A percentile compares a stretch with the other conserved stretches of the same genome.
These are phyloP conservation scores for Podaxis sp. DNA, from an alignment of 768 basidiomycete species.

Conservation along the genomic window DNA sequence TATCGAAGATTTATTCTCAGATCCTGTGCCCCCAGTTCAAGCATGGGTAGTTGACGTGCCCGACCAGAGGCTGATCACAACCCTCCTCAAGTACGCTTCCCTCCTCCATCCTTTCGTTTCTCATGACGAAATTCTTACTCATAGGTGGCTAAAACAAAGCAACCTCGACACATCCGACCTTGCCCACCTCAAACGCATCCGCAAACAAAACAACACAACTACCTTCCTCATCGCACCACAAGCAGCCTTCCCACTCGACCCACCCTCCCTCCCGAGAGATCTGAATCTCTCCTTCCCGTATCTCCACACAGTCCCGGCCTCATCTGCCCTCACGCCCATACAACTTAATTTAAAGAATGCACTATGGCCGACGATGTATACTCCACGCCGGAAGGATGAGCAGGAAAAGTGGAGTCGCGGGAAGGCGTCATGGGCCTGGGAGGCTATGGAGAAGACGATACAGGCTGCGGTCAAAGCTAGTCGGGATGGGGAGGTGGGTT, in stretches of 20 bases:
- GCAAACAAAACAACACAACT: conserved; percentile 45
- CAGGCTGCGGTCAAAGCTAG: conserved; percentile 46
- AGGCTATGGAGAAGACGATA: conserved; percentile 57
- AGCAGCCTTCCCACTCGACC: conserved; percentile 25
- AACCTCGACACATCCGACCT: conserved; percentile 61
- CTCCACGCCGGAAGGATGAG: conserved; percentile 68
- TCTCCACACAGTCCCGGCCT: conserved; percentile 57
- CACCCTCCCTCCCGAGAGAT: conserved; percentile 50
- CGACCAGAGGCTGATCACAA: conserved; percentile 54
- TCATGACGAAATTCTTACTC: not conserved
- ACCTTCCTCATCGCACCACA: conserved; percentile 51
- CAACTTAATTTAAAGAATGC: conserved; percentile 66
- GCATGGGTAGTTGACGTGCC: conserved; percentile 81
- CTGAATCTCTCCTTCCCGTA: conserved; percentile 53
- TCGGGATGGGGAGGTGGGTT: conserved; percentile 57
- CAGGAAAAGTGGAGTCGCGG: conserved; percentile 64
- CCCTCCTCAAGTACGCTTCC: conserved; percentile 56
- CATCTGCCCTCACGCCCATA: conserved; percentile 62
- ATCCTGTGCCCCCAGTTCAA: conserved; percentile 39
- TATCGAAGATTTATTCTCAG: not conserved
- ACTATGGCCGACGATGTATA: conserved; percentile 85
- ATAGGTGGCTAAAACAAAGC: conserved; percentile 68
- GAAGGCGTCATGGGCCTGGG: conserved; percentile 71
- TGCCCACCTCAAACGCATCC: conserved; percentile 75
- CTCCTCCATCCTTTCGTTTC: not conserved